phyloP scores from a whole-genome alignment of 2,329 filamentous ascomycete genomes.

The Hypoxylon sp. region DNA sequence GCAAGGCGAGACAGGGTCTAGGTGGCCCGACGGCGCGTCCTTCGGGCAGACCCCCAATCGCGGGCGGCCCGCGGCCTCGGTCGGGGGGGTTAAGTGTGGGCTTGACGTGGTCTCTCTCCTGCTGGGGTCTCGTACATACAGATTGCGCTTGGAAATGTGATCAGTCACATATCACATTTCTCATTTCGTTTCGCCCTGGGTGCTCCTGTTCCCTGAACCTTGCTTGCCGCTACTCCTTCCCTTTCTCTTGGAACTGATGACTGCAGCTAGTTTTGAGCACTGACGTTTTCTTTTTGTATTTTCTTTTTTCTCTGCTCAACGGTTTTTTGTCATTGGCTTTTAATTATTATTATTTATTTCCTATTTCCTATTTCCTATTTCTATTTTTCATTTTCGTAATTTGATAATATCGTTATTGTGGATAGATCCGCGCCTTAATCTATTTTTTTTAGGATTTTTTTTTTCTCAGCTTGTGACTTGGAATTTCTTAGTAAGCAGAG shows the following conservation, averaged over 20 bases:
- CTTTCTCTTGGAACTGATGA: conserved; percentile 10
- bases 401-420: neutral
- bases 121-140: conserved; percentile 12
- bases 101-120: conserved; percentile 33
- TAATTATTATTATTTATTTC: neutral
- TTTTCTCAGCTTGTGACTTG: conserved; percentile 17
- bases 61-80: conserved; percentile 38
- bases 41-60: conserved; percentile 46
- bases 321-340: neutral
- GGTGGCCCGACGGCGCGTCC: conserved; percentile 42
- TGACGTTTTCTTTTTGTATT: neutral
- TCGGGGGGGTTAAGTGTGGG: conserved; percentile 28
- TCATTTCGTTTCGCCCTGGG: conserved; percentile 10
- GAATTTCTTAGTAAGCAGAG: conserved; percentile 15
- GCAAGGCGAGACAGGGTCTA: conserved; percentile 37
- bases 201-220: neutral
- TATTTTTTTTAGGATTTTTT: neutral
- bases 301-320: neutral
- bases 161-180: conserved; percentile 39
- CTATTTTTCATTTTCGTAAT: neutral
- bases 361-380: neutral
- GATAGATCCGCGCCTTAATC: neutral
- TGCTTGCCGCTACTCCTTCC: conserved; percentile 6
- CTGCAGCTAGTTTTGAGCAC: neutral
- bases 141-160: conserved; percentile 33